These are phyloP conservation scores for Thelonectria olida DNA, from an alignment of 2,329 filamentous ascomycete genomes.

Conservation along the genomic window DNA sequence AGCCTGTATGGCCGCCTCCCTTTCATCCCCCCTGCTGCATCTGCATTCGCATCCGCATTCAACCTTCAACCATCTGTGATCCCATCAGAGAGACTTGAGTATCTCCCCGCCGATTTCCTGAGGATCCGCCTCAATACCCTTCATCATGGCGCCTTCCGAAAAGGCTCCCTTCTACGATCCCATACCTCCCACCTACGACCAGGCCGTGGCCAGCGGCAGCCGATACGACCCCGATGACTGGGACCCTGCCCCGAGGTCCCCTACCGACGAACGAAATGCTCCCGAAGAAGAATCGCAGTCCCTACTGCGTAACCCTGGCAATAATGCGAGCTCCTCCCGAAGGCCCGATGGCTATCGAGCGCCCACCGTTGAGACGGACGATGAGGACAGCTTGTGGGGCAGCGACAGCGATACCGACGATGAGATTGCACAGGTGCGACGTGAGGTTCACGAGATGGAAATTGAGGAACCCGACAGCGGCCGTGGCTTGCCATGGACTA, in stretches of 20 bases:
- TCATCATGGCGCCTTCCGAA: slow-evolving; percentile 49
- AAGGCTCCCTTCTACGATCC: slow-evolving; percentile 55
- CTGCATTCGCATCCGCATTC: slow-evolving; percentile 3
- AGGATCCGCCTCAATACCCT: slow-evolving; percentile 13
- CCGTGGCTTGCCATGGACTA: slow-evolving; percentile 60
- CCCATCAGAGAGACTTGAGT: slow-evolving; percentile 10
- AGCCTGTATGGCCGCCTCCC: slow-evolving; percentile 30
- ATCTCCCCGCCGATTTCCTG: background rate
- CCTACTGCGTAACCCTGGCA: slow-evolving; percentile 68
- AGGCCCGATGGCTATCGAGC: slow-evolving; percentile 73
- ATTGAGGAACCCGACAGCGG: slow-evolving; percentile 72
- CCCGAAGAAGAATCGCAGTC: slow-evolving; percentile 81
- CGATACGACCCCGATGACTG: slow-evolving; percentile 44
- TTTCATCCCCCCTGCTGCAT: slow-evolving; percentile 11
- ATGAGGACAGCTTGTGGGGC: slow-evolving; percentile 68
- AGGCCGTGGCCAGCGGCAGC: slow-evolving; percentile 50
- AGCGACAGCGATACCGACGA: slow-evolving; percentile 56
- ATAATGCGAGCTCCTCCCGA: slow-evolving; percentile 50
- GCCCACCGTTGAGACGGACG: slow-evolving; percentile 83
- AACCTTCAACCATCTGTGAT: slow-evolving; percentile 1
- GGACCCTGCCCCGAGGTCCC: slow-evolving; percentile 42
- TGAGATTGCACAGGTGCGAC: slow-evolving; percentile 74
- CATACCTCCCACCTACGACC: slow-evolving; percentile 54
- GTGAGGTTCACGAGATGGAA: slow-evolving; percentile 90
- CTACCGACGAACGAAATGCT: slow-evolving; percentile 66